phyloP scores from a whole-genome alignment of 441 rosid species.

The Sinapis alba region DNA sequence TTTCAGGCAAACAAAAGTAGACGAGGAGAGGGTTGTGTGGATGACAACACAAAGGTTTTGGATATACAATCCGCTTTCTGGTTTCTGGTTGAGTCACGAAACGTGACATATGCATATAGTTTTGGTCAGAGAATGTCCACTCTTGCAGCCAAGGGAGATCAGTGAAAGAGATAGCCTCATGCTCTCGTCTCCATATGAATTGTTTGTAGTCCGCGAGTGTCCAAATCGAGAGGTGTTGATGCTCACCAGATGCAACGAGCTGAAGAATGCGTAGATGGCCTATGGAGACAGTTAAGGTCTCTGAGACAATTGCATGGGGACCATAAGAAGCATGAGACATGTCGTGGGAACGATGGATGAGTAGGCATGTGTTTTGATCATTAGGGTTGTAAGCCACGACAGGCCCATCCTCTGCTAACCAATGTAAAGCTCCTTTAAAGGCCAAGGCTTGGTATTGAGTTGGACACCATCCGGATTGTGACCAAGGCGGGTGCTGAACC shows the following conservation, averaged over 20 bases:
- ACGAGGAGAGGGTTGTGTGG: constrained; percentile 9
- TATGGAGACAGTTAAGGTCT: constrained; percentile 12
- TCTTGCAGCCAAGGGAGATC: background rate
- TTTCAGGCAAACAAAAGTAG: constrained; percentile 6
- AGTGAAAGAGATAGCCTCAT: constrained; percentile 3
- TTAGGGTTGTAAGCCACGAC: constrained; percentile 10
- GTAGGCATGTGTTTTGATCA: background rate
- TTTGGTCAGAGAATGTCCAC: background rate
- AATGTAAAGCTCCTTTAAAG: constrained; percentile 15
- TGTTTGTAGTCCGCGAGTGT: constrained; percentile 19
- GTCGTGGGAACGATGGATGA: constrained; percentile 13
- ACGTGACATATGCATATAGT: background rate
- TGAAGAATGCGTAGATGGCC: constrained; percentile 6
- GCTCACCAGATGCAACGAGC: constrained; percentile 12
- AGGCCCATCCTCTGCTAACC: constrained; percentile 14
- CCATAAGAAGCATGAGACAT: background rate
- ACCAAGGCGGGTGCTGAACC: constrained; percentile 1
- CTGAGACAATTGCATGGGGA: background rate
- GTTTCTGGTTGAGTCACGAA: background rate
- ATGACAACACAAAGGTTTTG: constrained; percentile 3
- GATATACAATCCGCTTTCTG: background rate
- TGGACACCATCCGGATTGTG: background rate
- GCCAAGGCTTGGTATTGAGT: background rate
- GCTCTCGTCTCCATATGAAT: constrained; percentile 17
- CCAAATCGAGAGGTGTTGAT: constrained; percentile 12